A percentile compares a stretch with the other conserved stretches of the same genome.
Conservation (phyloP, 2,329 filamentous ascomycete species). For the Ophiocordyceps camponoti-leonardi region DNA sequence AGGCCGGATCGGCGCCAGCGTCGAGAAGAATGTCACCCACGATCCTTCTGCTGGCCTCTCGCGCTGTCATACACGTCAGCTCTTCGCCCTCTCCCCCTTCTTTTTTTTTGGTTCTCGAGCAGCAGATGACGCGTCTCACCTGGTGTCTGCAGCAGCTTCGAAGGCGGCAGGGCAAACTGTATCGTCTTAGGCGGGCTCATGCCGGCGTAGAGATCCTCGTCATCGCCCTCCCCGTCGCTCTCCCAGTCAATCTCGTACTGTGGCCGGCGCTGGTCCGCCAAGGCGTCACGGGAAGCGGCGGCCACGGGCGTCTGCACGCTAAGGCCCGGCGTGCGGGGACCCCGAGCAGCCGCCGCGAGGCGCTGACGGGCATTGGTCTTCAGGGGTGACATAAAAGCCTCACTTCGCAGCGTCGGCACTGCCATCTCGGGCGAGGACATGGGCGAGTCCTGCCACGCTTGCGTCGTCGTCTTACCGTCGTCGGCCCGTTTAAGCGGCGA, state of each 20-base stretch:
- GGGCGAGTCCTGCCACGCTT: slow-evolving; percentile 38
- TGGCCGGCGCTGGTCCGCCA: slow-evolving; percentile 9
- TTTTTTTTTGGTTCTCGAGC: neutral
- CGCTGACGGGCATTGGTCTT: slow-evolving; percentile 26
- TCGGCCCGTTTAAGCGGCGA: slow-evolving; percentile 23
- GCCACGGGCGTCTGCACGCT: slow-evolving; percentile 61
- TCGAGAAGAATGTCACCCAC: slow-evolving; percentile 66
- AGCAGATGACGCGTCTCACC: slow-evolving; percentile 26
- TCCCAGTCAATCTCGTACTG: slow-evolving; percentile 54
- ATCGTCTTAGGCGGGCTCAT: slow-evolving; percentile 91
- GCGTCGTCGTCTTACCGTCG: slow-evolving; percentile 13
- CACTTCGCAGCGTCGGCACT: slow-evolving; percentile 66
- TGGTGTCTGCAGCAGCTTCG: slow-evolving; percentile 63
- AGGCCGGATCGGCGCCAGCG: slow-evolving; percentile 45
- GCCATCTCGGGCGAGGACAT: slow-evolving; percentile 63
- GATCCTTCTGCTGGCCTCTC: slow-evolving; percentile 65
- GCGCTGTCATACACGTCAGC: slow-evolving; percentile 29
- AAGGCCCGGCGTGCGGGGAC: slow-evolving; percentile 59
- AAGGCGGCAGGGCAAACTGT: slow-evolving; percentile 65
- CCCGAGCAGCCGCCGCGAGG: slow-evolving; percentile 22
- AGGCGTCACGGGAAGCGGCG: slow-evolving; percentile 13
- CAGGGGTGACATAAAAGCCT: slow-evolving; percentile 67
- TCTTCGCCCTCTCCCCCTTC: neutral
- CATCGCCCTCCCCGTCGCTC: slow-evolving; percentile 53
- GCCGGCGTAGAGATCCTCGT: slow-evolving; percentile 44